Conservation (phyloP, 768 basidiomycete species). For the Xerocomus brunneocitrinus region DNA sequence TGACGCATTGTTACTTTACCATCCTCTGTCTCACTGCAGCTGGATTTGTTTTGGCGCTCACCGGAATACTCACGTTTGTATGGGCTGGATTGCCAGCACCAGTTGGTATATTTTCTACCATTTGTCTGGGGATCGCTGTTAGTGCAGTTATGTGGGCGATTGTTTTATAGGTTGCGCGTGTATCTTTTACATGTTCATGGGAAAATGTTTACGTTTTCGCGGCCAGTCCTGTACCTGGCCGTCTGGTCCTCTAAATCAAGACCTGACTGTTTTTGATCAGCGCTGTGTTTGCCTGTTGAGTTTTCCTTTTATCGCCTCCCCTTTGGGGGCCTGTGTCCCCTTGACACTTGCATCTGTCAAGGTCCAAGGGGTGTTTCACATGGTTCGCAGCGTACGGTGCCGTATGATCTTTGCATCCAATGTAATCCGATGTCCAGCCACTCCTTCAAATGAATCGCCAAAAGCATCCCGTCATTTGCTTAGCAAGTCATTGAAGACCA, state of each 20-base stretch:
- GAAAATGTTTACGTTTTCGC: not conserved
- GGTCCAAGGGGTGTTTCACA: not conserved
- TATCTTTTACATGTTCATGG: not conserved
- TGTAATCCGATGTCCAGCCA: not conserved
- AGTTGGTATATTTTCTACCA: conserved; percentile 27
- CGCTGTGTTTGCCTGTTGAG: conserved; percentile 6
- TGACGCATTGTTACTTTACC: conserved; percentile 25
- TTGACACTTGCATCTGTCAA: not conserved
- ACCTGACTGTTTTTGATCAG: conserved; percentile 3
- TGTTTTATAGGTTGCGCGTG: conserved; percentile 7
- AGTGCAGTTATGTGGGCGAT: conserved; percentile 25
- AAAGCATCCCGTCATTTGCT: not conserved
- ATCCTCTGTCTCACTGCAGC: conserved; percentile 19
- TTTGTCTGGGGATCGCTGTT: conserved; percentile 21
- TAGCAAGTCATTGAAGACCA: too few relatives aligned
- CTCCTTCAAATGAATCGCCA: not conserved
- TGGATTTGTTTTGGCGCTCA: conserved; percentile 25
- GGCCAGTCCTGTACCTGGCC: too few relatives aligned
- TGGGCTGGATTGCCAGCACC: conserved; percentile 21
- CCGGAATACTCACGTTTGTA: conserved; percentile 24
- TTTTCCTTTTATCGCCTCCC: conserved; percentile 6
- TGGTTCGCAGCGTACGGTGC: not conserved
- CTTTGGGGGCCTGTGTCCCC: not conserved
- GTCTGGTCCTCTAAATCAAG: not conserved
- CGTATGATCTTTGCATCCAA: not conserved